Conservation (phyloP, 1,139 yeast species). For the Hansenula lynferdii region DNA sequence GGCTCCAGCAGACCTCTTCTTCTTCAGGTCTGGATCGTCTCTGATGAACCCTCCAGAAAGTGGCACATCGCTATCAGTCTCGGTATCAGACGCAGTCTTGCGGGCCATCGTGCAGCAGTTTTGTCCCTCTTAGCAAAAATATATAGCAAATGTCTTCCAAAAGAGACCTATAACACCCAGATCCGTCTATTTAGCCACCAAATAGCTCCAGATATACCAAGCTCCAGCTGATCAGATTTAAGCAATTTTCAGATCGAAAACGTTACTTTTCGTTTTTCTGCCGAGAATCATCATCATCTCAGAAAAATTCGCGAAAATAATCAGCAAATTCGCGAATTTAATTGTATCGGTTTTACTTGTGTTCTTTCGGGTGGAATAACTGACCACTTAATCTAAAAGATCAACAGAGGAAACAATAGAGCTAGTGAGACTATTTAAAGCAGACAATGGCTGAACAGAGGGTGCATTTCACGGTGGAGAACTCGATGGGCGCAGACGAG, state of each 20-base stretch:
- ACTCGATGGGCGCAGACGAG: not conserved
- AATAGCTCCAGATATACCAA: not conserved
- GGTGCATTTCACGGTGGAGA: not conserved
- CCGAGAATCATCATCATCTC: too few species aligned
- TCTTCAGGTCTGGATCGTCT: conserved; percentile 20
- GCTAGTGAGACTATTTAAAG: too few species aligned
- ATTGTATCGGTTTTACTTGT: not conserved
- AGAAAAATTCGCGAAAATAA: not conserved
- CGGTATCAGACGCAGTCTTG: conserved; percentile 6
- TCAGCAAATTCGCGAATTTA: not conserved
- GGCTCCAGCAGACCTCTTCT: not conserved
- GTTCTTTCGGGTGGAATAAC: not conserved
- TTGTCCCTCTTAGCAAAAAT: not conserved
- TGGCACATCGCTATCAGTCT: conserved; percentile 16
- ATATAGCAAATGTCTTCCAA: too few species aligned
- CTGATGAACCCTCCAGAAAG: conserved; percentile 20
- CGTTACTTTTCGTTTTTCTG: not conserved
- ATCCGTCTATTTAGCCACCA: not conserved
- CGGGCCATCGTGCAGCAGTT: not conserved
- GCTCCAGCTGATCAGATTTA: not conserved
- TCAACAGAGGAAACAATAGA: too few species aligned
- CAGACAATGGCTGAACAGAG: not conserved
- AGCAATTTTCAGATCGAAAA: not conserved
- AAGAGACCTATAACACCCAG: too few species aligned
- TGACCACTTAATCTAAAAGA: not conserved